phyloP scores from a whole-genome alignment of 106 monocot species.

The Phalaenopsis aphrodite region DNA sequence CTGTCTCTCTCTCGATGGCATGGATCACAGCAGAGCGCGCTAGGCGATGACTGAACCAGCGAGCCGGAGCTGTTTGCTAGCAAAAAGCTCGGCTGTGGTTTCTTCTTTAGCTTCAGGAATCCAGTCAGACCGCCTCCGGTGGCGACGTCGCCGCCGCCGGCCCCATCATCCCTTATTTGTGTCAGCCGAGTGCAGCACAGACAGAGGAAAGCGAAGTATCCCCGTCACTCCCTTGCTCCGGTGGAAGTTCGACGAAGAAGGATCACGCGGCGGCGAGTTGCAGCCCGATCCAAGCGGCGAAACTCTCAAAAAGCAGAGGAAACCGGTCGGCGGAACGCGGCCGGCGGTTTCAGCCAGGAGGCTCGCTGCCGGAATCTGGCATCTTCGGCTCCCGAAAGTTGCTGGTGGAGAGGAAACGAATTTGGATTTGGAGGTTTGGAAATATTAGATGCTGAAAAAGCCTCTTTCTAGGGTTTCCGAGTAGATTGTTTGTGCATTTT shows the following conservation, averaged over 20 bases:
- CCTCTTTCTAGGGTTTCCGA: background rate
- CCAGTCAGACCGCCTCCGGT: background rate
- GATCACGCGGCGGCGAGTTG: background rate
- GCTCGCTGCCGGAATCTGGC: slow-evolving; percentile 77
- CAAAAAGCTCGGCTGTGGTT: background rate
- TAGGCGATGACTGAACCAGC: background rate
- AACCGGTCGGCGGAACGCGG: background rate
- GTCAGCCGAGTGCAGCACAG: background rate
- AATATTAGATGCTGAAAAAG: background rate
- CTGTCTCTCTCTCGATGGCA: background rate
- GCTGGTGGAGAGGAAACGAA: background rate
- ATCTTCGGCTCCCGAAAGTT: slow-evolving; percentile 30
- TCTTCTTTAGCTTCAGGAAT: background rate
- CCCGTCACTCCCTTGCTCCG: slow-evolving; percentile 69
- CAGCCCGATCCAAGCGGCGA: background rate
- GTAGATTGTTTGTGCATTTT: background rate
- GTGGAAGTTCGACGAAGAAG: slow-evolving; percentile 62
- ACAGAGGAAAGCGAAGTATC: slow-evolving; percentile 29
- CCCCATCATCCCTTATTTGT: background rate
- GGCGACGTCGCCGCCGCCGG: slow-evolving; percentile 25
- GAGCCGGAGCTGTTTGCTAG: background rate
- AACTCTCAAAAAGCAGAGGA: background rate
- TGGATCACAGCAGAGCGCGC: background rate
- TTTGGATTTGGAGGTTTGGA: slow-evolving; percentile 10
- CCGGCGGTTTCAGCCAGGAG: slow-evolving; percentile 52